Base-by-base conservation (phyloP, 371 early-diverging fungal genomes). In the Vavraia culicis region DNA sequence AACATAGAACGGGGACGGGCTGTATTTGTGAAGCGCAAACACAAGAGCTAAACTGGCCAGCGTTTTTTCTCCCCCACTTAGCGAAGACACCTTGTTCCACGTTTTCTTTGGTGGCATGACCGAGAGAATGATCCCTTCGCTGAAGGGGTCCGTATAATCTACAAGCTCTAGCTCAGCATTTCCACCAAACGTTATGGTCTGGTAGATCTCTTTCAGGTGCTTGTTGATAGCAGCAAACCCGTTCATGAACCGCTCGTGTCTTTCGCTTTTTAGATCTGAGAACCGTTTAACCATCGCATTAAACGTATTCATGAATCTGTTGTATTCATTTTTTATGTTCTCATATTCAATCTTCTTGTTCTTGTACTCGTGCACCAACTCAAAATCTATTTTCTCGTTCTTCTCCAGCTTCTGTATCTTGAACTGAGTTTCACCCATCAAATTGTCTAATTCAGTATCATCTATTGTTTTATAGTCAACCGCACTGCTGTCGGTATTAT, bases 101-200 rank as follows among this genome's bases (percentile, higher is more conserved):
- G 86, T 83, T 74, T 99, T 95, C 67, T 90, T 91, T 16, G 96
- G 98, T 2, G 96, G 96, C 95, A 95, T 95, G 2, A 99, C 94
- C 63, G 83, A 83, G 65, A 96, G 88, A 20, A 88, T 72, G 40
- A 96, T 82, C 7, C 98, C 99, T 65, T 96, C 96, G 1, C 87
- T 83, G 69, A 99, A 99, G 0, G 98, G 96, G 69, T 96, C 95
- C 67, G 94, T 69, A 62, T 81, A 84, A 62, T 99, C 95, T 1
- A 96, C 88, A n/a, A 93, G 72, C 61, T 99, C 99, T 21, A 99
- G 72, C 66, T 96, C 96, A 0, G 99, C 96, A 67, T 89, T 90
- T 14, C 98, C 99, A 15, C 98, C 98, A 46, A 91, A 71, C 0
- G 96, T 96, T 11, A 71, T 47, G 31, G 16, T 48, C 72, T 85